Evolutionary conservation across 768 basidiomycete species (phyloP), one percentile per base, ranked within the genome.

Genomic region (Mycena filopes): DNA sequence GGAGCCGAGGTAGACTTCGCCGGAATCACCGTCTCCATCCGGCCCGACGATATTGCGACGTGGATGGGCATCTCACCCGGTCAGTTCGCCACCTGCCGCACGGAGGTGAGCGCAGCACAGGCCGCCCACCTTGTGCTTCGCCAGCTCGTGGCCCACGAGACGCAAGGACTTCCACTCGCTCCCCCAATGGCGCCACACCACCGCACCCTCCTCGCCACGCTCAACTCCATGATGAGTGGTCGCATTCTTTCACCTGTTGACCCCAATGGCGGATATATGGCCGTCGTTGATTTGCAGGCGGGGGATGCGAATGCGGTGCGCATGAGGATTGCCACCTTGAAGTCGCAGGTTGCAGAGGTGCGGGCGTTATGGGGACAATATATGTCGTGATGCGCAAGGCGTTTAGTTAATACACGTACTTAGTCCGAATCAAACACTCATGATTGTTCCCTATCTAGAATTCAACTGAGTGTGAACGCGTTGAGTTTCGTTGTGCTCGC

Each of bases 61-160:
- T 55, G 53, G 40, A 55, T 55, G 53, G 53, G 40, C 10, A 29
- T 55, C 4, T 42, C 40, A n/a, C n/a, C n/a, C n/a, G 36, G 55
- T n/a, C 55, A 43, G 11, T 55, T 55, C 29, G 55, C 55, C 16
- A 45, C 55, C 3, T 55, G 55, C 55, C 15, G 55, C 12, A 55
- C 55, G 5, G 55, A 55, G 41, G 29, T 55, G 4, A 25, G 16
- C 2, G 33, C 28, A 21, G 42, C 55, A 10, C 41, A 42, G 7
- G 21, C 26, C 10, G 55, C 41, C 3, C 55, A 55, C 18, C 42
- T 42, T 4, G 7, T 55, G n/a, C 55, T 55, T 6, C 38, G 55
- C 11, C 55, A 55, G 55, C 25, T 55, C 10, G 41, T 21, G 16
- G n/a, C 7, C 5, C n/a, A n/a, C n/a, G n/a, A n/a, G n/a, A n/a